Percentiles rank a stretch among this genome's conserved stretches.
Conservation (phyloP, 352 stramenopile genomes). For the Globisporangium mamillatum region DNA sequence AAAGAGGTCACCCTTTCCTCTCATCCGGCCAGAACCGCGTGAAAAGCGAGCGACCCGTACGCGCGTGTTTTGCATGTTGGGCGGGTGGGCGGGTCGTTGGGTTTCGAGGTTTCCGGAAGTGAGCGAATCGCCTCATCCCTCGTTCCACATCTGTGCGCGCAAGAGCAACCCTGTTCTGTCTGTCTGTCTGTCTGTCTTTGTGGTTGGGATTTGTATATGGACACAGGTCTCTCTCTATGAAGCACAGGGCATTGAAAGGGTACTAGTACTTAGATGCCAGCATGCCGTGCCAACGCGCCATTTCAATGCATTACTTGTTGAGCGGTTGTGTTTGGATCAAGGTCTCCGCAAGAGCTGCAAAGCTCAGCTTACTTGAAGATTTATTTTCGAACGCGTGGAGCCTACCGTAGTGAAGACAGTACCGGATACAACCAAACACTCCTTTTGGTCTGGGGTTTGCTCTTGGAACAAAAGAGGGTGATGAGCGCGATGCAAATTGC, state of each 20-base stretch:
- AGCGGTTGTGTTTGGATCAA: no score
- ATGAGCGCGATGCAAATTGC: neutral
- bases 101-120: neutral
- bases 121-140: conserved; percentile 2
- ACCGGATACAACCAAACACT: neutral
- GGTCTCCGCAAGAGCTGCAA: no score
- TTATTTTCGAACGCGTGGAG: no score
- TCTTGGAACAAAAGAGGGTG: neutral
- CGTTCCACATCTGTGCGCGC: conserved; percentile 6
- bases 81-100: neutral
- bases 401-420: no score
- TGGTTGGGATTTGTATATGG: neutral
- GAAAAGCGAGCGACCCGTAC: neutral
- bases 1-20: neutral
- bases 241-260: neutral
- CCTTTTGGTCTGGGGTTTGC: neutral
- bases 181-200: neutral
- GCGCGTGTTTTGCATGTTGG: neutral
- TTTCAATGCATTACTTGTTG: no score
- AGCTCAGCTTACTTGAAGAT: no score
- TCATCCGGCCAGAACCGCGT: neutral
- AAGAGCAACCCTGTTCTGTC: neutral
- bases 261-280: neutral
- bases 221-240: neutral
- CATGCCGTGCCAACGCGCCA: no score